Evolutionary conservation across 1,139 yeast species (phyloP).

Genomic region (Kodamaea ohmeri): DNA sequence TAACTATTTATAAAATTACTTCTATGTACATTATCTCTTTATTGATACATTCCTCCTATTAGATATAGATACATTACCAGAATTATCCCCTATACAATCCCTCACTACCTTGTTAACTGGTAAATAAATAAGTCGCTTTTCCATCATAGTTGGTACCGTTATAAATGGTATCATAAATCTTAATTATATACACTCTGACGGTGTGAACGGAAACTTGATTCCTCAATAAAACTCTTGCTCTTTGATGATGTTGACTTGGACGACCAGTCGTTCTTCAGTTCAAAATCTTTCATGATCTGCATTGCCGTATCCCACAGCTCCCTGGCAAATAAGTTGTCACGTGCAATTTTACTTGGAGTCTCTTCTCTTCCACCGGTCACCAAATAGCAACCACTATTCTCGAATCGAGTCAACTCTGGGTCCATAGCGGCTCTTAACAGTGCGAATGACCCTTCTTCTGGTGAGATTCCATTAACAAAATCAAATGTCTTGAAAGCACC

Average conservation of each 20-base stretch:
- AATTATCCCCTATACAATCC: too few relatives aligned
- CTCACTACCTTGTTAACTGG: too few relatives aligned
- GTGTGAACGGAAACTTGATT: neutral
- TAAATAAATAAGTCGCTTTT: too few relatives aligned
- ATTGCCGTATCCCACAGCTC: conserved; percentile 26
- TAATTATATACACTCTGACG: neutral
- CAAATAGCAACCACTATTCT: conserved; percentile 34
- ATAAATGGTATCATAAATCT: neutral
- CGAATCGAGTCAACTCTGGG: conserved; percentile 21
- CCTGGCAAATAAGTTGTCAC: conserved; percentile 21
- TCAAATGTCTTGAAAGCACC: conserved; percentile 17
- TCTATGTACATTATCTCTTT: too few relatives aligned
- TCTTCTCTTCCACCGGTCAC: conserved; percentile 34
- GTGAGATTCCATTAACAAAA: conserved; percentile 24
- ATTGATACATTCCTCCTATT: too few relatives aligned
- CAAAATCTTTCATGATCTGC: conserved; percentile 4
- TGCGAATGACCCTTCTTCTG: conserved; percentile 38
- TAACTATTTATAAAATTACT: too few relatives aligned
- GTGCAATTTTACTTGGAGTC: conserved; percentile 26
- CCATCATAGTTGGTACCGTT: too few relatives aligned
- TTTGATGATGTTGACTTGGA: neutral
- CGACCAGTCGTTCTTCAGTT: conserved; percentile 4
- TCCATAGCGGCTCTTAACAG: conserved; percentile 38
- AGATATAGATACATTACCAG: too few relatives aligned
- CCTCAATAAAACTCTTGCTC: neutral